Conservation (phyloP, 768 basidiomycete species). For the Rhodotorula taiwanensis region DNA sequence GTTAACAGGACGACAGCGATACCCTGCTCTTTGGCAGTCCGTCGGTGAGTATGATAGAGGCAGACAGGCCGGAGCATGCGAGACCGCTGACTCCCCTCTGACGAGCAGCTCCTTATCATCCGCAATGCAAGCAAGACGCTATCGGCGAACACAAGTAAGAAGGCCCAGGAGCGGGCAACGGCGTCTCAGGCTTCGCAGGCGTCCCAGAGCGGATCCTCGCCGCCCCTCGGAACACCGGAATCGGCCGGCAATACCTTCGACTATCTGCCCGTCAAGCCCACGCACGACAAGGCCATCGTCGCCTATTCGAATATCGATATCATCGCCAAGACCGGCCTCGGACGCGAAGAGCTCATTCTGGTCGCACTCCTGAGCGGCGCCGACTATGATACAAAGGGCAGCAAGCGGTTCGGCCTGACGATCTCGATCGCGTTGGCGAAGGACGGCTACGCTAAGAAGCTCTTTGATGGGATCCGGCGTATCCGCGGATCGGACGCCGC, state of each 20-base stretch:
- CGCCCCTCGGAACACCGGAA: too few species aligned
- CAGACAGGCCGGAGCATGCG: too few species aligned
- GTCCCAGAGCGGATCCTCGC: neutral
- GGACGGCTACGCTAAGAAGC: slow-evolving; percentile 5
- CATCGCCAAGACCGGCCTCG: slow-evolving; percentile 2
- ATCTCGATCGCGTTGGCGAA: slow-evolving; percentile 9
- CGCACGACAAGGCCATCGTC: slow-evolving; percentile 1
- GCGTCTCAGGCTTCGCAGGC: neutral
- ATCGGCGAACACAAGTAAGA: slow-evolving; percentile 7
- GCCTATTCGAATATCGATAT: slow-evolving; percentile 12
- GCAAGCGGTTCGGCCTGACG: neutral
- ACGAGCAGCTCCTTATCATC: neutral
- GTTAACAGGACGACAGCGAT: slow-evolving; percentile 33
- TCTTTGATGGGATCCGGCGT: slow-evolving; percentile 13
- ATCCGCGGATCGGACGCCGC: neutral
- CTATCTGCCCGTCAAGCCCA: slow-evolving; percentile 4
- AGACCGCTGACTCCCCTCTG: neutral
- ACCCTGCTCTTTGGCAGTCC: slow-evolving; percentile 33
- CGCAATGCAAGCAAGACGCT: slow-evolving; percentile 16
- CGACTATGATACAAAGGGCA: slow-evolving; percentile 27
- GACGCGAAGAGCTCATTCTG: slow-evolving; percentile 25
- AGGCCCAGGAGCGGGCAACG: neutral
- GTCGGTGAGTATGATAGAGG: too few species aligned
- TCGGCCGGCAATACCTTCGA: too few species aligned
- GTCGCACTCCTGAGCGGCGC: slow-evolving; percentile 33